Conservation (phyloP, 169 alveolate species). For the Cytauxzoon felis region DNA sequence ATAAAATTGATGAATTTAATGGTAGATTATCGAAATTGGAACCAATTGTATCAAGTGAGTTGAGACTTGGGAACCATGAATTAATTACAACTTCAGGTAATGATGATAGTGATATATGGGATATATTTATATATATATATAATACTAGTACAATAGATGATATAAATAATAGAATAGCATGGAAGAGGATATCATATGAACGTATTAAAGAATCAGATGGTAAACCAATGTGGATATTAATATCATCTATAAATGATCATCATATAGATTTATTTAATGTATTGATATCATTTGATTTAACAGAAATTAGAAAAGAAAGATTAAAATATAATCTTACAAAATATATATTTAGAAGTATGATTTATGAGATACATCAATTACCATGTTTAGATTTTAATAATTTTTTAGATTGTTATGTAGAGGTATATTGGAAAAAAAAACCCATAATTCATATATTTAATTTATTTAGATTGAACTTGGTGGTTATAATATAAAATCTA, state of each 20-base stretch:
- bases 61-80: neutral
- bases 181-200: conserved; percentile 76
- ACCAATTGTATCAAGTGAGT: conserved; percentile 69
- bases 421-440: conserved; percentile 36
- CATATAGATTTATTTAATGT: conserved; percentile 53
- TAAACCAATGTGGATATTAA: conserved; percentile 81
- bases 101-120: conserved; percentile 72
- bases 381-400: conserved; percentile 75
- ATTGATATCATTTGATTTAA: conserved; percentile 58
- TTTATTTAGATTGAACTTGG: conserved; percentile 74
- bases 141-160: conserved; percentile 25
- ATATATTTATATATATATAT: conserved; percentile 59
- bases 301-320: conserved; percentile 72
- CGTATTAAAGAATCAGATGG: conserved; percentile 60
- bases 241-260: conserved; percentile 41
- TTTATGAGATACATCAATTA: conserved; percentile 83
- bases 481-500: conserved; percentile 75
- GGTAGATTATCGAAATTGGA: conserved; percentile 77
- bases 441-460: conserved; percentile 38
- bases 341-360: conserved; percentile 77
- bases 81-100: conserved; percentile 7
- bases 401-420: conserved; percentile 69
- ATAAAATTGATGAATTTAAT: conserved; percentile 67
- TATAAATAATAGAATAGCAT: conserved; percentile 63
- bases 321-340: conserved; percentile 74